phyloP scores from a whole-genome alignment of 2,329 filamentous ascomycete species.

The Aureobasidium sp. region DNA sequence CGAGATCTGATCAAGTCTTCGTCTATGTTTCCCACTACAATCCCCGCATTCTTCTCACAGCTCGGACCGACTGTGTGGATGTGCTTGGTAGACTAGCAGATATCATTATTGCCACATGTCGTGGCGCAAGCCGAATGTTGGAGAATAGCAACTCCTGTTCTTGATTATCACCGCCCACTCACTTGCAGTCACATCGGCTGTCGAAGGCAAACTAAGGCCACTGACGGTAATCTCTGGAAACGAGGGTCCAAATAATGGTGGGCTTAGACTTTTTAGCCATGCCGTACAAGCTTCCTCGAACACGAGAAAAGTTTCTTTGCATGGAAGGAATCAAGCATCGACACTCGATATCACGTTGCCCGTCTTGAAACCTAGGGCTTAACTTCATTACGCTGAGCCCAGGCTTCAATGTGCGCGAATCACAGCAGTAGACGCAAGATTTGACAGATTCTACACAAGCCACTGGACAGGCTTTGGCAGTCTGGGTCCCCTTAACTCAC shows the following conservation, averaged over 20 bases:
- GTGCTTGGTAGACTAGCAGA: not conserved
- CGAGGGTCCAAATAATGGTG: not conserved
- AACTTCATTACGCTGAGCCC: not conserved
- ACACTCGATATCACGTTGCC: not conserved
- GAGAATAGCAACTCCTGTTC: not conserved
- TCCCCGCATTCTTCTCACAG: not conserved
- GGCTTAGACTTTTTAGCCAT: not conserved
- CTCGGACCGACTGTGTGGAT: not conserved
- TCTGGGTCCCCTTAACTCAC: not conserved
- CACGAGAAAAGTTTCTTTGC: not conserved
- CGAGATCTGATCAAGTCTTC: not conserved
- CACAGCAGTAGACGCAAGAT: too few relatives aligned
- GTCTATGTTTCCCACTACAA: not conserved
- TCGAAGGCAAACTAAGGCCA: not conserved
- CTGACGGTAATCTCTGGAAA: not conserved
- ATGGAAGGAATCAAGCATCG: not conserved
- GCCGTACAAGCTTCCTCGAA: not conserved
- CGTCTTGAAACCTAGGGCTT: not conserved
- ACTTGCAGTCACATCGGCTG: not conserved
- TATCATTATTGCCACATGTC: not conserved
- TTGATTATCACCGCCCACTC: not conserved
- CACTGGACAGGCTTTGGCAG: not conserved
- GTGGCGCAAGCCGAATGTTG: not conserved
- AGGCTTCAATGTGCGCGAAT: not conserved
- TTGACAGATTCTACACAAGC: not conserved